A percentile compares a stretch with the other conserved stretches of the same genome.
These are phyloP conservation scores for Dillenia turbinata DNA, from an alignment of 164 flowering plant species.

Conservation along the genomic window DNA sequence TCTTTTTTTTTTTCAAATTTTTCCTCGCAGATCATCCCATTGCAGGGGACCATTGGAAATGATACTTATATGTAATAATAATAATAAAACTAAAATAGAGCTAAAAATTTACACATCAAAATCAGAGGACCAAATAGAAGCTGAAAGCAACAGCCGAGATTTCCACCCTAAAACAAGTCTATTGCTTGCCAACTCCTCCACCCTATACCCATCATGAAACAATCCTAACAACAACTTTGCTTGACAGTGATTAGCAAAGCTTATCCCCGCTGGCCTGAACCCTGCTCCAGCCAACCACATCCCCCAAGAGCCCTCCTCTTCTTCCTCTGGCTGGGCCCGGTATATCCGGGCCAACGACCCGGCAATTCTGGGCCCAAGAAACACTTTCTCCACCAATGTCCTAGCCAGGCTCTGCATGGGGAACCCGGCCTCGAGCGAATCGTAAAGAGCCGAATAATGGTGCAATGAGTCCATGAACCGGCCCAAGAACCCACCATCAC, in stretches of 20 bases:
- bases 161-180: conserved; percentile 71
- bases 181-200: conserved; percentile 48
- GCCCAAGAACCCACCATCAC: conserved; percentile 41
- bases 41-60: too few species aligned
- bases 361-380: conserved; percentile 60
- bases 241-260: conserved; percentile 73
- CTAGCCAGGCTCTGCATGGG: conserved; percentile 64
- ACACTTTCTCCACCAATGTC: conserved; percentile 63
- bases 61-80: too few species aligned
- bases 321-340: conserved; percentile 25
- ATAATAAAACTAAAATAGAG: too few species aligned
- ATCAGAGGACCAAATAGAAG: conserved; percentile 55
- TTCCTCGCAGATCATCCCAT: too few species aligned
- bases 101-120: too few species aligned
- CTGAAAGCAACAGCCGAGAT: conserved; percentile 57
- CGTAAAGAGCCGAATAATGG: conserved; percentile 68
- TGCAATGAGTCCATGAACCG: conserved; percentile 71
- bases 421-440: conserved; percentile 73
- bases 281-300: conserved; percentile 49
- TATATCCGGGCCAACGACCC: conserved; percentile 50
- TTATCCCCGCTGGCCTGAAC: conserved; percentile 32
- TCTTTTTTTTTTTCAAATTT: too few species aligned
- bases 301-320: conserved; percentile 31
- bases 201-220: conserved; percentile 67
- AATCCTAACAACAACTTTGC: conserved; percentile 68